These are phyloP conservation scores for Corymbia maculata DNA, from an alignment of 345 rosid genomes.

Conservation along the genomic window DNA sequence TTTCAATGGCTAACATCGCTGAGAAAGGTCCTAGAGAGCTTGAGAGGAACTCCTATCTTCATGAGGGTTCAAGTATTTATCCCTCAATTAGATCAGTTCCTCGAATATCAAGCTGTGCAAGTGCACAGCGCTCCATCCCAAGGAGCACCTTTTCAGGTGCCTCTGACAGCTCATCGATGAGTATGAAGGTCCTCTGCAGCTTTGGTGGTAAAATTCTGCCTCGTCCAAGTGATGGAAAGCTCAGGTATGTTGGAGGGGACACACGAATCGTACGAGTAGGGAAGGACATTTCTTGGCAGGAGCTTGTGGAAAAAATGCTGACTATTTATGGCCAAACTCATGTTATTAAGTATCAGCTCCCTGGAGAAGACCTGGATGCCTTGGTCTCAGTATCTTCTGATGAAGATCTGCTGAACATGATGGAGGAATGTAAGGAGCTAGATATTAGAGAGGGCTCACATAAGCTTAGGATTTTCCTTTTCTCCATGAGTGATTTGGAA, in stretches of 20 bases:
- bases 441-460: constrained; percentile 56
- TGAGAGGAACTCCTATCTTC: constrained; percentile 28
- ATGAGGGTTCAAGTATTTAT: constrained; percentile 20
- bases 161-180: constrained; percentile 30
- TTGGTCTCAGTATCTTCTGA: constrained; percentile 85
- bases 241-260: constrained; percentile 87
- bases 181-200: constrained; percentile 79
- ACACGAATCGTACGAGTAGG: constrained; percentile 57
- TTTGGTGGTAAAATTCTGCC: constrained; percentile 81
- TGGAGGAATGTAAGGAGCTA: constrained; percentile 73
- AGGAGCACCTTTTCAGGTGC: constrained; percentile 20
- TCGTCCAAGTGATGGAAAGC: constrained; percentile 87
- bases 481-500: constrained; percentile 41
- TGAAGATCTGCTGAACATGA: constrained; percentile 86
- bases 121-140: neutral
- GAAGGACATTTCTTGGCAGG: constrained; percentile 58
- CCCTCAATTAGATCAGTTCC: constrained; percentile 43
- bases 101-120: constrained; percentile 12
- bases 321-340: constrained; percentile 52
- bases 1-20: constrained; percentile 25
- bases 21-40: constrained; percentile 37
- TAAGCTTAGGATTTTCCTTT: constrained; percentile 63
- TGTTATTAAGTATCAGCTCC: constrained; percentile 84
- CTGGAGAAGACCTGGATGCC: constrained; percentile 93
- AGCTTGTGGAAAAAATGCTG: constrained; percentile 50